A percentile compares a stretch with the other conserved stretches of the same genome.
phyloP scores from a whole-genome alignment of 331 rosid genomes.

The Spiraea crenata region DNA sequence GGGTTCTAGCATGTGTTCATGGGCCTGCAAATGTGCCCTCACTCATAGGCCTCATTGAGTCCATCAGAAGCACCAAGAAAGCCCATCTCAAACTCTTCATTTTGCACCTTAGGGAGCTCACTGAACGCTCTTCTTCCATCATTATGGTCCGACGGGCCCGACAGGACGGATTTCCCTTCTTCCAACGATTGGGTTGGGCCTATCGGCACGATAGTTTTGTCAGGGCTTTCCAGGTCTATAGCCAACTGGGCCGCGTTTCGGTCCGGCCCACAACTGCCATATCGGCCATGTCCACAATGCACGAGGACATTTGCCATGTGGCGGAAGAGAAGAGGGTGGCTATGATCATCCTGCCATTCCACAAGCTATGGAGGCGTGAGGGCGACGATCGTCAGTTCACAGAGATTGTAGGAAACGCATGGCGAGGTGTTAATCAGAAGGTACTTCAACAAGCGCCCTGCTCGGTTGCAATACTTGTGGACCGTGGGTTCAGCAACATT shows the following conservation, averaged over 20 bases:
- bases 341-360: slow-evolving; percentile 70
- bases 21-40: slow-evolving; percentile 58
- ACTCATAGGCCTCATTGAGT: slow-evolving; percentile 51
- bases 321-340: slow-evolving; percentile 66
- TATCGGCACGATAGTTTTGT: slow-evolving; percentile 47
- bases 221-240: slow-evolving; percentile 56
- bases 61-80: slow-evolving; percentile 46
- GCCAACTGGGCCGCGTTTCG: slow-evolving; percentile 52
- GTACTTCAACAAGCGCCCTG: slow-evolving; percentile 73
- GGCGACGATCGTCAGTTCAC: slow-evolving; percentile 13
- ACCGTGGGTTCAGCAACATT: slow-evolving; percentile 49
- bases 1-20: slow-evolving; percentile 70
- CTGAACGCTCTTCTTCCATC: slow-evolving; percentile 75
- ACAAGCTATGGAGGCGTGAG: slow-evolving; percentile 50
- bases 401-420: slow-evolving; percentile 57
- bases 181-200: slow-evolving; percentile 36
- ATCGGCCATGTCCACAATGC: slow-evolving; percentile 62
- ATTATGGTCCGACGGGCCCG: slow-evolving; percentile 58
- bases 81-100: slow-evolving; percentile 56
- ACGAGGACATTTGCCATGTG: slow-evolving; percentile 69
- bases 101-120: slow-evolving; percentile 76
- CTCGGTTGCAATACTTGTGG: slow-evolving; percentile 69
- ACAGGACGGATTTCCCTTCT: slow-evolving; percentile 71
- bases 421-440: slow-evolving; percentile 74
- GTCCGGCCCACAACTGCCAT: slow-evolving; percentile 64